A percentile compares a stretch with the other conserved stretches of the same genome.
phyloP scores from a whole-genome alignment of 78 protist species.

The Dictyostelium capitatum region DNA sequence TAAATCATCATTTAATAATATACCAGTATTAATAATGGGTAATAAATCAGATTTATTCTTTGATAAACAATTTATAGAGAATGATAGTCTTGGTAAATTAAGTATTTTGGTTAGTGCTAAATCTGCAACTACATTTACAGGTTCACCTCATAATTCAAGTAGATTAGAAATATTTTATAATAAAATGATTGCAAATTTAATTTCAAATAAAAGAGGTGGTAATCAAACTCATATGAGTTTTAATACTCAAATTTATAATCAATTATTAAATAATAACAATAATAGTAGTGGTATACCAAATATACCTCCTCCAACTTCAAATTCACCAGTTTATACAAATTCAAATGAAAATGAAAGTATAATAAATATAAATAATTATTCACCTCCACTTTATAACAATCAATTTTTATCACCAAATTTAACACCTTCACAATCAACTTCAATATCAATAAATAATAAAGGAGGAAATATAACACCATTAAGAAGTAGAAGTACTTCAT shows the following conservation, averaged over 20 bases:
- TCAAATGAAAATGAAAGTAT: not conserved
- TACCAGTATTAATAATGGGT: constrained; percentile 54
- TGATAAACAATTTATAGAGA: constrained; percentile 31
- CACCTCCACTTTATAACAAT: not conserved
- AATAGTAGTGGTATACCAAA: not conserved
- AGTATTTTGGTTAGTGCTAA: constrained; percentile 48
- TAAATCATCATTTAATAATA: constrained; percentile 7
- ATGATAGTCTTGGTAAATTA: constrained; percentile 57
- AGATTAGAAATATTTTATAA: constrained; percentile 65
- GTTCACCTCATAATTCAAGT: not conserved
- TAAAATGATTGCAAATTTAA: constrained; percentile 62
- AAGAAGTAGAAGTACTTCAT: constrained; percentile 40
- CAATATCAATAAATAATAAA: not conserved
- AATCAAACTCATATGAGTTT: constrained; percentile 17
- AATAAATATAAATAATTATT: not conserved
- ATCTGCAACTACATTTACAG: not conserved
- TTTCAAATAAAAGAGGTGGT: constrained; percentile 20
- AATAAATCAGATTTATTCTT: constrained; percentile 59
- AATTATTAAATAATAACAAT: not conserved
- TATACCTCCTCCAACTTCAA: not conserved
- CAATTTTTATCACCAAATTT: not conserved
- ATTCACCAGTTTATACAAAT: not conserved
- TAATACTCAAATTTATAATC: constrained; percentile 1
- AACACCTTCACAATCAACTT: not conserved
- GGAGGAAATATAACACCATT: not conserved